Conservation (phyloP, 208 protist genomes). For the Lotmaria passim region DNA sequence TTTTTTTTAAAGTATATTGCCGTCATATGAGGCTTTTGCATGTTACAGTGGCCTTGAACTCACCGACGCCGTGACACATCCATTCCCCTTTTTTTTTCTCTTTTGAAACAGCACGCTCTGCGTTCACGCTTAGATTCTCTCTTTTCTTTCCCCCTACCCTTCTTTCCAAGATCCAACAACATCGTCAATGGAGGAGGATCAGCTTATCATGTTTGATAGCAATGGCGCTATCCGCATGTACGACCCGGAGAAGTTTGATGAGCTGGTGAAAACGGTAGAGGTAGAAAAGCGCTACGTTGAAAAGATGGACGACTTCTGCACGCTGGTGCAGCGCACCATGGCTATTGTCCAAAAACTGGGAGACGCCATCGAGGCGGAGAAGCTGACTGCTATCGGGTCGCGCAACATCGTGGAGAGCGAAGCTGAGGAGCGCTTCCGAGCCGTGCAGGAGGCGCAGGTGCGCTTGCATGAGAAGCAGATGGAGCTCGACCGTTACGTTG, state of each 20-base stretch:
- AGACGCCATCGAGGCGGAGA: constrained; percentile 85
- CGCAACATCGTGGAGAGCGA: constrained; percentile 92
- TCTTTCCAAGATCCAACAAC: background rate
- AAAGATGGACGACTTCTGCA: constrained; percentile 88
- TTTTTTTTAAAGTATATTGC: too few relatives aligned
- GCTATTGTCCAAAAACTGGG: constrained; percentile 77
- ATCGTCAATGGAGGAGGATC: constrained; percentile 77
- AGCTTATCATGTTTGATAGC: constrained; percentile 90
- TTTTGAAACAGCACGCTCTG: background rate
- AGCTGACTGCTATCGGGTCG: constrained; percentile 84
- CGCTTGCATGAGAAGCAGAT: constrained; percentile 88
- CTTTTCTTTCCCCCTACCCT: too few relatives aligned
- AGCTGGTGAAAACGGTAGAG: constrained; percentile 80
- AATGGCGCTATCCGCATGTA: constrained; percentile 91
- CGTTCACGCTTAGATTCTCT: constrained; percentile 21
- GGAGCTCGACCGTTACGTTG: constrained; percentile 89
- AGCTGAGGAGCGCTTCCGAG: constrained; percentile 78
- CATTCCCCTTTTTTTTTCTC: background rate
- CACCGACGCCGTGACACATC: background rate
- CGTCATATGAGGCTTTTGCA: too few relatives aligned
- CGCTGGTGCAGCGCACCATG: constrained; percentile 84
- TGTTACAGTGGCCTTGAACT: too few relatives aligned
- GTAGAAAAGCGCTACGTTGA: constrained; percentile 70
- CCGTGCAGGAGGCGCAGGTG: constrained; percentile 82
- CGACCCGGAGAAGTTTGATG: constrained; percentile 89